phyloP scores from a whole-genome alignment of 208 protist species.

The Trypanosoma melophagium region DNA sequence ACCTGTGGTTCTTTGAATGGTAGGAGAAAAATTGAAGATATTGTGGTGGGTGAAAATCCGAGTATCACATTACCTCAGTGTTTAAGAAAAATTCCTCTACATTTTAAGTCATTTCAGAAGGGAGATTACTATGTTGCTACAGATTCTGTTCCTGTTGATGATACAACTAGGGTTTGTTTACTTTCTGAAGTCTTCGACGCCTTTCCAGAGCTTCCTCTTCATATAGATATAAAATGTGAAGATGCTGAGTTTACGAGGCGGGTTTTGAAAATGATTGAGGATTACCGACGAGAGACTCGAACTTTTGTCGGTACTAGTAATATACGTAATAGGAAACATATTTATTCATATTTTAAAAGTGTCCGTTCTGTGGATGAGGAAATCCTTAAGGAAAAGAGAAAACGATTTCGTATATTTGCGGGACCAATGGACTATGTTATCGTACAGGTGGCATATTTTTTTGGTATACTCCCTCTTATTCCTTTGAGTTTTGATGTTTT shows the following conservation, averaged over 20 bases:
- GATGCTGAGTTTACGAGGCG: slow-evolving; percentile 39
- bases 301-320: slow-evolving; percentile 74
- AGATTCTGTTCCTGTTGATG: slow-evolving; percentile 44
- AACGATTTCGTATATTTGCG: slow-evolving; percentile 60
- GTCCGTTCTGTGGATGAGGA: background rate
- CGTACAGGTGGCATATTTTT: slow-evolving; percentile 61
- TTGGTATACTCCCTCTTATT: slow-evolving; percentile 63
- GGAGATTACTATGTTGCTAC: slow-evolving; percentile 43
- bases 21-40: slow-evolving; percentile 32
- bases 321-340: slow-evolving; percentile 42
- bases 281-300: slow-evolving; percentile 44
- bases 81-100: slow-evolving; percentile 46
- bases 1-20: slow-evolving; percentile 44
- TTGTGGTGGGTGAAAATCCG: slow-evolving; percentile 51
- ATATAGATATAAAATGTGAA: slow-evolving; percentile 77
- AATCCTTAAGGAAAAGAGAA: slow-evolving; percentile 31
- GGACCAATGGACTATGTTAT: slow-evolving; percentile 40
- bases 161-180: slow-evolving; percentile 59
- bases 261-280: slow-evolving; percentile 65
- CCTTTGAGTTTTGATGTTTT: slow-evolving; percentile 66
- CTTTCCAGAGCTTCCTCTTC: slow-evolving; percentile 54
- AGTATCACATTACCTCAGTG: slow-evolving; percentile 56
- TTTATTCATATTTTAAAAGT: slow-evolving; percentile 50
- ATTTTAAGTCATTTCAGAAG: slow-evolving; percentile 47
- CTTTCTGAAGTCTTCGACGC: slow-evolving; percentile 70